phyloP scores from a whole-genome alignment of 1,284 basidiomycete species.

The Hypsizygus ulmarius region DNA sequence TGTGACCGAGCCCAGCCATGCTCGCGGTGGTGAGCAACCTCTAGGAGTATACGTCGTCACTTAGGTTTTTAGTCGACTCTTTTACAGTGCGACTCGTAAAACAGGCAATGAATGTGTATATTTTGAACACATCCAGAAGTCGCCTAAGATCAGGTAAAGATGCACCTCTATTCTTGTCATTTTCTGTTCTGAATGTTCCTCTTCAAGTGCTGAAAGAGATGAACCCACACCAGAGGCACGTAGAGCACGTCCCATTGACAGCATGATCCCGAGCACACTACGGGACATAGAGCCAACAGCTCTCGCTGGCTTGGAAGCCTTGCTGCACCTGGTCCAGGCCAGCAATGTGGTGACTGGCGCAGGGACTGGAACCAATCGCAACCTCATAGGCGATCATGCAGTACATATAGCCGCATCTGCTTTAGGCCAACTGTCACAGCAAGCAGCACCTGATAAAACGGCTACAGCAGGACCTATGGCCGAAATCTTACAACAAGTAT shows the following conservation, averaged over 20 bases:
- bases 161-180: not conserved
- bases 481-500: conserved; percentile 13
- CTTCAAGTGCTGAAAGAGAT: conserved; percentile 3
- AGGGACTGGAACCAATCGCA: not conserved
- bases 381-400: conserved; percentile 5
- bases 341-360: conserved; percentile 7
- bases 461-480: conserved; percentile 8
- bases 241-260: not conserved
- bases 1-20: conserved; percentile 20
- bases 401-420: conserved; percentile 16
- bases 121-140: conserved; percentile 6
- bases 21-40: conserved; percentile 14
- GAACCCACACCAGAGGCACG: not conserved
- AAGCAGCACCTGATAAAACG: not conserved
- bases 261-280: conserved; percentile 1
- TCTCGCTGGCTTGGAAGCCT: conserved; percentile 14
- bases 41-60: not conserved
- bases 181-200: not conserved
- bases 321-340: conserved; percentile 16
- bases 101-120: conserved; percentile 15
- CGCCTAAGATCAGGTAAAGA: conserved; percentile 2
- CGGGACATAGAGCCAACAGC: conserved; percentile 12
- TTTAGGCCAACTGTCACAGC: conserved; percentile 14
- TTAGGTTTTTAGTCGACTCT: not conserved
- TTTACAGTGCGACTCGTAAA: conserved; percentile 10